Evolutionary conservation across 768 basidiomycete species (phyloP), one percentile per base, ranked within the genome.

Genomic region (Hygrocybe coccinea): DNA sequence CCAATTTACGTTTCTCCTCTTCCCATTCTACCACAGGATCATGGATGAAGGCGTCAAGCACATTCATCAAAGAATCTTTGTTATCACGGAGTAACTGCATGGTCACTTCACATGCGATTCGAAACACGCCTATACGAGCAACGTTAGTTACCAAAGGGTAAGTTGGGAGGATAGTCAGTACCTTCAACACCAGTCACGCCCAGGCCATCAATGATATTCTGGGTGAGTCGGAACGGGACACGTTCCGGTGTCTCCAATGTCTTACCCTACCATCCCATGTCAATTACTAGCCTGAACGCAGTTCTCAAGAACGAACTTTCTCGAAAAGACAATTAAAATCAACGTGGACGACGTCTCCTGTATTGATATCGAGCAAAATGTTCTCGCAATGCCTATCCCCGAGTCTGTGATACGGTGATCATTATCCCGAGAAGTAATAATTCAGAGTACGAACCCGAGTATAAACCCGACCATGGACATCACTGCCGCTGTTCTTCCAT

Each of bases 401-500:
- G n/a, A 99, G 77, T n/a, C 95, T 95, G 50, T 34, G 45, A 8
- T 34, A 53, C 24, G 50, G 11, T 55, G 15, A 54, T 19, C 19
- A 43, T 15, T 21, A 47, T 33, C 21, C 19, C 14, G 7, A 46
- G 25, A 19, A 5, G 17, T 5, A 29, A 49, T 24, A 37, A 11
- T 34, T 46, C 7, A 47, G 37, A 11, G 43, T 21, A 52, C 85
- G 53, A 60, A 95, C 93, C 95, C 95, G 11, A 98, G 76, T 41
- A 99, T 93, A 64, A 90, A 95, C 10, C 97, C 97, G 19, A 98
- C 90, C 90, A 99, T 98, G 1, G 90, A 97, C 87, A 97, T 98
- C 52, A 98, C 97, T 0, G 95, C 97, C 0, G 89, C 82, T 0
- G 95, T 97, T 41, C 95, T 80, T 3, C 82, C 86, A 65, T 95